These are phyloP conservation scores for Pichia exigua DNA, from an alignment of 805 yeast genomes.

Conservation along the genomic window DNA sequence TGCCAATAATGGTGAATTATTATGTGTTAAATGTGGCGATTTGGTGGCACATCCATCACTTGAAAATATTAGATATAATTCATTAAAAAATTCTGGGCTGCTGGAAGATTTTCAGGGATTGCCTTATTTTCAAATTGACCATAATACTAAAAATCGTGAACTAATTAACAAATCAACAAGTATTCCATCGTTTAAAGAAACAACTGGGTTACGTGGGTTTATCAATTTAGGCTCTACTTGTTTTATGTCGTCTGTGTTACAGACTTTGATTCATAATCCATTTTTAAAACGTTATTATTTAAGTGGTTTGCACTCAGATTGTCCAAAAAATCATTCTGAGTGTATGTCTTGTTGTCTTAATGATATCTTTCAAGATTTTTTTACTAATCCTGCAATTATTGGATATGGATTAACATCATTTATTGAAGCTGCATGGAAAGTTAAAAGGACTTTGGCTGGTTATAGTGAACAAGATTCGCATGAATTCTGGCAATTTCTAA, in stretches of 20 bases:
- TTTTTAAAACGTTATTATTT: slow-evolving; percentile 70
- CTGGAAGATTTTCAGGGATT: slow-evolving; percentile 23
- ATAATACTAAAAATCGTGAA: slow-evolving; percentile 18
- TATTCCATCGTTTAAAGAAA: slow-evolving; percentile 45
- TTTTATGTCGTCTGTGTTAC: slow-evolving; percentile 90
- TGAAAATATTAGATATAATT: slow-evolving; percentile 40
- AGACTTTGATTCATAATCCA: slow-evolving; percentile 86
- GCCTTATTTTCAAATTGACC: slow-evolving; percentile 25
- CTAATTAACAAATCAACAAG: slow-evolving; percentile 29
- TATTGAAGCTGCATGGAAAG: slow-evolving; percentile 81
- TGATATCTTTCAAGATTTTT: slow-evolving; percentile 67
- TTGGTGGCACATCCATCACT: slow-evolving; percentile 56
- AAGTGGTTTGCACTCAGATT: slow-evolving; percentile 61
- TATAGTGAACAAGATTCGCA: slow-evolving; percentile 98
- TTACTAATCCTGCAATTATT: slow-evolving; percentile 48
- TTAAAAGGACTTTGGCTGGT: slow-evolving; percentile 81
- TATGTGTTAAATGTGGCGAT: slow-evolving; percentile 73
- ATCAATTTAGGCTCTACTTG: slow-evolving; percentile 96
- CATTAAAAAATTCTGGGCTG: slow-evolving; percentile 17
- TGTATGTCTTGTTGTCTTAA: slow-evolving; percentile 87
- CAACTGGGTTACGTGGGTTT: slow-evolving; percentile 80
- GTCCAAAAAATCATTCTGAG: slow-evolving; percentile 32
- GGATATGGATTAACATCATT: slow-evolving; percentile 80
- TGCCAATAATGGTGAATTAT: slow-evolving; percentile 56
- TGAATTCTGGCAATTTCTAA: slow-evolving; percentile 89